Evolutionary conservation across 305 asterid genomes (phyloP).

Genomic region (Solanum hybrid): DNA sequence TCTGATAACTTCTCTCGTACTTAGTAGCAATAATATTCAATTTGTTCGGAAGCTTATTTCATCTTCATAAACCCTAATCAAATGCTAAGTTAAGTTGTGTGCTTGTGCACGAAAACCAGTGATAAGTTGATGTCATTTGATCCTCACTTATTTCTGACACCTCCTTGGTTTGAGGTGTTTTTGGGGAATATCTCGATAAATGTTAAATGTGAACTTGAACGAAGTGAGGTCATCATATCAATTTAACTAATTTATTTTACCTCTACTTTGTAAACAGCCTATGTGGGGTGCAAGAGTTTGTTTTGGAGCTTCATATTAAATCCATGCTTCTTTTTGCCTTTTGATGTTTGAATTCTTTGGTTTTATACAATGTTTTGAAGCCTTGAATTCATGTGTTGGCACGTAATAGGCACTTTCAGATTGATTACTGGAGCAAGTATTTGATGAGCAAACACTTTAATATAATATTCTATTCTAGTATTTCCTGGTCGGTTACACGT

Average conservation of each 20-base stretch:
- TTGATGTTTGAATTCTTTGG: background rate
- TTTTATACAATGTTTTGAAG: background rate
- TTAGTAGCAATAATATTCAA: background rate
- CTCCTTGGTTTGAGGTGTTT: background rate
- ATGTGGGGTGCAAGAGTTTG: background rate
- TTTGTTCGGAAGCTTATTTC: background rate
- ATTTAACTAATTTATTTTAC: background rate
- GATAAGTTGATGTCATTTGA: background rate
- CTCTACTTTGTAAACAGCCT: background rate
- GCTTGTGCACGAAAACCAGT: background rate
- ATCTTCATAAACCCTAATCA: background rate
- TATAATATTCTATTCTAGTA: background rate
- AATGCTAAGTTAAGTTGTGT: background rate
- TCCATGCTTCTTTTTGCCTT: background rate
- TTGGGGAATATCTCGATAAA: background rate
- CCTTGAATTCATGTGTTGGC: background rate
- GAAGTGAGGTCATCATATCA: background rate
- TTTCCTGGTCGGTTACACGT: background rate
- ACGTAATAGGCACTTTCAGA: background rate
- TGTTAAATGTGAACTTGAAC: background rate
- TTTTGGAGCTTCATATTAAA: background rate
- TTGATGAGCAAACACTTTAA: background rate
- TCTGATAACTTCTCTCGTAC: background rate
- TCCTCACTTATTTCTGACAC: background rate
- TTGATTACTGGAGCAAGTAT: background rate